Evolutionary conservation across 257 asterid species (phyloP).

Genomic region (Scutellaria baicalensis): DNA sequence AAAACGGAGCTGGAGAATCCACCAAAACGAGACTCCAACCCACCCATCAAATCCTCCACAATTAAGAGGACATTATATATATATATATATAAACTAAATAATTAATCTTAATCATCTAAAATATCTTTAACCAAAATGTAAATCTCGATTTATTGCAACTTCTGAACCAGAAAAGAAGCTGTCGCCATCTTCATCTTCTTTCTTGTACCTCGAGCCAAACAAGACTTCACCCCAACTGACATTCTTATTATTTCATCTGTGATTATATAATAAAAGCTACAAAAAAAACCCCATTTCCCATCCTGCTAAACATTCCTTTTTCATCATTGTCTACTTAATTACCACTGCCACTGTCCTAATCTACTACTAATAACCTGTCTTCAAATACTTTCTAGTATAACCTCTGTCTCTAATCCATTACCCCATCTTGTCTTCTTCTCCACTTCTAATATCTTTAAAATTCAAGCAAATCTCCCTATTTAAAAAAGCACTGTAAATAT

Average conservation of each 20-base stretch:
- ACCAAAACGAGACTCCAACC: slow-evolving; percentile 39
- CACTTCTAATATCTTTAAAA: not conserved
- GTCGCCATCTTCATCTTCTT: slow-evolving; percentile 20
- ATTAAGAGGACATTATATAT: slow-evolving; percentile 10
- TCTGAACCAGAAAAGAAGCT: slow-evolving; percentile 18
- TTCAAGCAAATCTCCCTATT: not conserved
- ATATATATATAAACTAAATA: not conserved
- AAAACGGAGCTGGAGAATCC: slow-evolving; percentile 21
- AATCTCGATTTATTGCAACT: slow-evolving; percentile 1
- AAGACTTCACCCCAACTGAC: slow-evolving; percentile 6
- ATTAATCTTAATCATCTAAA: not conserved
- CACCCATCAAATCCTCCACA: slow-evolving; percentile 10
- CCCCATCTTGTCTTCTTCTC: not conserved
- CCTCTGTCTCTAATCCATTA: not conserved
- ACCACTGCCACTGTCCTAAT: slow-evolving; percentile 12
- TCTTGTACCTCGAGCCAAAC: slow-evolving; percentile 31
- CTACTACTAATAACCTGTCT: not conserved
- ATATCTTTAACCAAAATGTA: not conserved
- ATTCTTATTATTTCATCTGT: not conserved
- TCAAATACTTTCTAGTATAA: not conserved
- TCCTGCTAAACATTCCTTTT: slow-evolving; percentile 16
- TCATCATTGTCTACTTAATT: slow-evolving; percentile 22
- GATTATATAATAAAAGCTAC: not conserved
- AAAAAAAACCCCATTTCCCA: not conserved
- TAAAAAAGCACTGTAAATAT: too few relatives aligned